Evolutionary conservation across 2,329 filamentous ascomycete genomes (phyloP).

Genomic region (Trichoderma guizhouense): DNA sequence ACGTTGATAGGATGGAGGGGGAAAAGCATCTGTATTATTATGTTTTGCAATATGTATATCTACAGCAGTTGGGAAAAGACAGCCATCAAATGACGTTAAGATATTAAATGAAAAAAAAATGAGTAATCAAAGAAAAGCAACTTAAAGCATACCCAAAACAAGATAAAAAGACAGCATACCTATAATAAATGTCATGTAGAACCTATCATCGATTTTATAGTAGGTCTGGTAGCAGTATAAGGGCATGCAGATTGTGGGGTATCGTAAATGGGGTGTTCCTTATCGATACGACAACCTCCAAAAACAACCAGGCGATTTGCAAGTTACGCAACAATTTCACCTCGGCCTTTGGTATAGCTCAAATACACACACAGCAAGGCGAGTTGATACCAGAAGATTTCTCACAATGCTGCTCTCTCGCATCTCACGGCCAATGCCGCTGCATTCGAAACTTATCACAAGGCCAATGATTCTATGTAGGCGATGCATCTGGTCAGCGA

Average conservation of each 20-base stretch:
- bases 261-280: not conserved
- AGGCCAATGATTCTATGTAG: not conserved
- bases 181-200: not conserved
- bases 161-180: not conserved
- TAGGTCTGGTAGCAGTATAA: not conserved
- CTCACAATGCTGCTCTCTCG: slow-evolving; percentile 2
- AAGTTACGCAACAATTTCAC: not conserved
- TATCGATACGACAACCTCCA: not conserved
- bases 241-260: not conserved
- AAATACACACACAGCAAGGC: not conserved
- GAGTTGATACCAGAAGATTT: not conserved
- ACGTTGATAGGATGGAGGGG: not conserved
- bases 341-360: not conserved
- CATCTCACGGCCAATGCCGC: not conserved
- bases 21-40: not conserved
- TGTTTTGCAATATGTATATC: not conserved
- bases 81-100: not conserved
- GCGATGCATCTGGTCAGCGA: slow-evolving; percentile 1
- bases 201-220: not conserved
- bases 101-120: not conserved
- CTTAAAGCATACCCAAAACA: not conserved
- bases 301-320: not conserved
- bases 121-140: not conserved
- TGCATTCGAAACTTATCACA: not conserved
- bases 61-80: not conserved